Conservation (phyloP, 306 rosid species). For the Quillaja saponaria region DNA sequence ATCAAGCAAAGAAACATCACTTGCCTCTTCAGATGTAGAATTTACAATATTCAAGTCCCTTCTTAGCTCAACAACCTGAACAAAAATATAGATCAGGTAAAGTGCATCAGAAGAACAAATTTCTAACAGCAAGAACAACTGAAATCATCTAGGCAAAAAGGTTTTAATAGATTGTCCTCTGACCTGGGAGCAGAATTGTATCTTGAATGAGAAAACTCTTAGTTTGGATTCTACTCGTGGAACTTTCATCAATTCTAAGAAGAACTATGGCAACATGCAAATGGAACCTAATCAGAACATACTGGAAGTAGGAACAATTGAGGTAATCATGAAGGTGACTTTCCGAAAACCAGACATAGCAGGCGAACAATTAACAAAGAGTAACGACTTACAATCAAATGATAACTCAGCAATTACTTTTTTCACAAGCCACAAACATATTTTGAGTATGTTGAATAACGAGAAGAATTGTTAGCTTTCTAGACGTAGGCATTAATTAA, state of each 20-base stretch:
- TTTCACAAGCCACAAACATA: background rate
- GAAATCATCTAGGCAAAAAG: slow-evolving; percentile 18
- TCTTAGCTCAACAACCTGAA: slow-evolving; percentile 82
- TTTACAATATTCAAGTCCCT: slow-evolving; percentile 70
- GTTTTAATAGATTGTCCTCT: slow-evolving; percentile 34
- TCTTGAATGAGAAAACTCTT: slow-evolving; percentile 86
- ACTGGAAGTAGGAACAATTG: slow-evolving; percentile 1
- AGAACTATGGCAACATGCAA: slow-evolving; percentile 58
- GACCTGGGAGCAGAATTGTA: slow-evolving; percentile 82
- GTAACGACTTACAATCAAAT: slow-evolving; percentile 19
- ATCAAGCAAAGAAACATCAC: slow-evolving; percentile 25
- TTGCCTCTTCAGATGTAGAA: slow-evolving; percentile 81
- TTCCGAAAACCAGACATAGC: slow-evolving; percentile 16
- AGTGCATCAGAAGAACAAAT: slow-evolving; percentile 30
- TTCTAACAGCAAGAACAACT: slow-evolving; percentile 27
- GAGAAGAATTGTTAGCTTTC: background rate
- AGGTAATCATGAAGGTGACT: slow-evolving; percentile 11
- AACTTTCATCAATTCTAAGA: slow-evolving; percentile 85
- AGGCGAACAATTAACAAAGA: slow-evolving; percentile 10
- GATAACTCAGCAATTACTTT: slow-evolving; percentile 12
- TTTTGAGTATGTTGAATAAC: background rate
- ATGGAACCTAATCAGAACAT: slow-evolving; percentile 35
- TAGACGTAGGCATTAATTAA: background rate
- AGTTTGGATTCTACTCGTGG: slow-evolving; percentile 90
- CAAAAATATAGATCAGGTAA: slow-evolving; percentile 20